These are phyloP conservation scores for Boletus insuetus DNA, from an alignment of 768 basidiomycete genomes.

Conservation along the genomic window DNA sequence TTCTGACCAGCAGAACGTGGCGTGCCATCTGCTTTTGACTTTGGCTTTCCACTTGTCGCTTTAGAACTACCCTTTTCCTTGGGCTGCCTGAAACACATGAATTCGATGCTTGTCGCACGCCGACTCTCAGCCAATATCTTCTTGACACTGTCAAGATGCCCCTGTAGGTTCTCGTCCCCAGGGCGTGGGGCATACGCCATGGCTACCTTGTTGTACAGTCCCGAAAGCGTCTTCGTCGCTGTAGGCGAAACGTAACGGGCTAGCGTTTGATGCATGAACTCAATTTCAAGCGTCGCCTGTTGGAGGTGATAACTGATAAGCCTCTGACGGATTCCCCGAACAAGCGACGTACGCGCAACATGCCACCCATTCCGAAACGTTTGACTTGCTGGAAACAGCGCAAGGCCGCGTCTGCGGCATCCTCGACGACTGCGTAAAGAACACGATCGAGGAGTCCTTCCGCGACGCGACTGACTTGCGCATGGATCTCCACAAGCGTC, in stretches of 20 bases:
- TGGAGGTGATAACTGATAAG: neutral
- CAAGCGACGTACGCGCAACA: slow-evolving; percentile 71
- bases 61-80: slow-evolving; percentile 40
- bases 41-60: slow-evolving; percentile 14
- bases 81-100: slow-evolving; percentile 85
- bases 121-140: slow-evolving; percentile 85
- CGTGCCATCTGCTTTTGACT: slow-evolving; percentile 15
- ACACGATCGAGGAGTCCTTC: slow-evolving; percentile 81
- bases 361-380: slow-evolving; percentile 96
- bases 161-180: slow-evolving; percentile 84
- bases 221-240: slow-evolving; percentile 82
- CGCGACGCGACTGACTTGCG: slow-evolving; percentile 81
- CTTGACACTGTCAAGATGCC: slow-evolving; percentile 87
- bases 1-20: slow-evolving; percentile 22
- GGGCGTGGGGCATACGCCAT: slow-evolving; percentile 85
- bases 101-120: slow-evolving; percentile 90
- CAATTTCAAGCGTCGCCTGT: slow-evolving; percentile 97
- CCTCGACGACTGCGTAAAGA: slow-evolving; percentile 76
- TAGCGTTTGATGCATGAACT: slow-evolving; percentile 97
- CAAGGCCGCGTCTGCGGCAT: slow-evolving; percentile 79
- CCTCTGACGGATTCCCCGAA: neutral
- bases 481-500: slow-evolving; percentile 87
- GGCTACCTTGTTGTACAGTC: slow-evolving; percentile 93
- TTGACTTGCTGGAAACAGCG: slow-evolving; percentile 85
- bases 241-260: slow-evolving; percentile 79